Conservation (phyloP, 2,329 filamentous ascomycete species). For the Pseudogymnoascus pannorum region DNA sequence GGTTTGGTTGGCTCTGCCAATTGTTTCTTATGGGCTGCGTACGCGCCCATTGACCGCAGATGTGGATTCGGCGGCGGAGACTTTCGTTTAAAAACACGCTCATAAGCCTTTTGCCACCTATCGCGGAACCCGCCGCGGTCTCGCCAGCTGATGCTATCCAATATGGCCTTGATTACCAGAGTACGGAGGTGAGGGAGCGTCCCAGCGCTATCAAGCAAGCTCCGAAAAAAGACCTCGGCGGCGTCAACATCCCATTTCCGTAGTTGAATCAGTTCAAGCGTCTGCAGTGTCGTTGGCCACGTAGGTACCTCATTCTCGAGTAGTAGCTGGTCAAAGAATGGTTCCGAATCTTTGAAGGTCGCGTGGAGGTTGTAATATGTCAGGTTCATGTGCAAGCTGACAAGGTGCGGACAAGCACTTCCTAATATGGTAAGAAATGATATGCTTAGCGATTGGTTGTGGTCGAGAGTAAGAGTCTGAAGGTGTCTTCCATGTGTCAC, state of each 20-base stretch:
- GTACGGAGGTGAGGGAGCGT: slow-evolving; percentile 59
- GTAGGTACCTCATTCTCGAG: slow-evolving; percentile 56
- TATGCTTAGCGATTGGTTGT: slow-evolving; percentile 73
- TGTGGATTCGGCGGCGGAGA: slow-evolving; percentile 27
- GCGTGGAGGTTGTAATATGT: slow-evolving; percentile 67
- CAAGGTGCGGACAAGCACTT: slow-evolving; percentile 60
- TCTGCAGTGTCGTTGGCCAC: slow-evolving; percentile 68
- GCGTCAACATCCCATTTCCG: slow-evolving; percentile 64
- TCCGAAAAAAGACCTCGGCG: slow-evolving; percentile 71
- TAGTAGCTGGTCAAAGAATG: slow-evolving; percentile 66
- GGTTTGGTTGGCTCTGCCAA: background rate
- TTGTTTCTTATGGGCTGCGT: background rate
- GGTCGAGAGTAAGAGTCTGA: slow-evolving; percentile 59
- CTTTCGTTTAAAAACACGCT: slow-evolving; percentile 55
- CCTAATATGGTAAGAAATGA: slow-evolving; percentile 64
- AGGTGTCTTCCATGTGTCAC: slow-evolving; percentile 60
- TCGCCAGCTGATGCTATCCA: slow-evolving; percentile 71
- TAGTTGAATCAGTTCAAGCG: slow-evolving; percentile 69
- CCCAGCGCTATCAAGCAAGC: slow-evolving; percentile 64
- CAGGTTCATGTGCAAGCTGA: slow-evolving; percentile 68
- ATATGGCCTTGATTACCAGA: slow-evolving; percentile 67
- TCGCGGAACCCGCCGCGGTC: slow-evolving; percentile 72
- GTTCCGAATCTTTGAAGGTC: slow-evolving; percentile 63
- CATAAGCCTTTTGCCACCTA: slow-evolving; percentile 66
- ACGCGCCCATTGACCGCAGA: slow-evolving; percentile 4